These are phyloP conservation scores for Fusarium denticulatum DNA, from an alignment of 2,329 filamentous ascomycete genomes.

Conservation along the genomic window DNA sequence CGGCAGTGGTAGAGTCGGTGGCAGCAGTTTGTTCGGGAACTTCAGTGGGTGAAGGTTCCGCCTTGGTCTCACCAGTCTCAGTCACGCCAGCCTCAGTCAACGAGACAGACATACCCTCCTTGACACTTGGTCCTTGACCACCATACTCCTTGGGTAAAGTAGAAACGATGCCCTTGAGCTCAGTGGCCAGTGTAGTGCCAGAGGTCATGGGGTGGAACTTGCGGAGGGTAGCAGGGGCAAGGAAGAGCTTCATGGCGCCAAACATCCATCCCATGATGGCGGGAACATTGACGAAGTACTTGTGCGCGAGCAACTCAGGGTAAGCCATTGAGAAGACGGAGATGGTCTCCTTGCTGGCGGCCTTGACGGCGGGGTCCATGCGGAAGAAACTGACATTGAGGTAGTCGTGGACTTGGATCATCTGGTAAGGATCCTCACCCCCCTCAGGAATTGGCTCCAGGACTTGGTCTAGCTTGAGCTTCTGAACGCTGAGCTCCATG, in stretches of 20 bases:
- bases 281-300: slow-evolving; percentile 97
- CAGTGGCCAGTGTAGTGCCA: slow-evolving; percentile 73
- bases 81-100: slow-evolving; percentile 35
- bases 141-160: slow-evolving; percentile 82
- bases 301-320: slow-evolving; percentile 83
- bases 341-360: slow-evolving; percentile 83
- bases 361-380: slow-evolving; percentile 79
- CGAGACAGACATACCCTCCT: slow-evolving; percentile 48
- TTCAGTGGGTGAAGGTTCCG: neutral
- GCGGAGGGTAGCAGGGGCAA: slow-evolving; percentile 77
- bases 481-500: slow-evolving; percentile 85
- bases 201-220: slow-evolving; percentile 83
- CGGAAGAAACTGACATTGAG: slow-evolving; percentile 86
- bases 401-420: slow-evolving; percentile 95
- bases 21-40: neutral
- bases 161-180: slow-evolving; percentile 67
- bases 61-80: slow-evolving; percentile 9
- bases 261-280: slow-evolving; percentile 91
- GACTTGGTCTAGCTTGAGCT: slow-evolving; percentile 75
- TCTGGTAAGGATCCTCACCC: slow-evolving; percentile 85
- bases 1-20: neutral
- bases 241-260: slow-evolving; percentile 77
- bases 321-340: slow-evolving; percentile 83
- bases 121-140: slow-evolving; percentile 68
- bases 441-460: slow-evolving; percentile 77